A percentile compares a stretch with the other conserved stretches of the same genome.
phyloP scores from a whole-genome alignment of 768 basidiomycete species.

The Xerocomellus intermedius region DNA sequence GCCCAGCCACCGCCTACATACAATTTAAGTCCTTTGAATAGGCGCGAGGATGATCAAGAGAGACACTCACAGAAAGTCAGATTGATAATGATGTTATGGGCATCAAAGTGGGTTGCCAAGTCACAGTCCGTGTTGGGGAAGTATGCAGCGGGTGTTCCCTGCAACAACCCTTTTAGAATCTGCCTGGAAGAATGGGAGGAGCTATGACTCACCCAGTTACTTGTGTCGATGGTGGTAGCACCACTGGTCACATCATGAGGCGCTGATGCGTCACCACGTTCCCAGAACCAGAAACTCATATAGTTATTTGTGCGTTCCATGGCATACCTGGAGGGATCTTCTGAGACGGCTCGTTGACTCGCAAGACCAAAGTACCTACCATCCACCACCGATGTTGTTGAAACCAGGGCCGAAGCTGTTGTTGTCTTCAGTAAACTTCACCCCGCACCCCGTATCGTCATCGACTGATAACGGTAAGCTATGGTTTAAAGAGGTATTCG shows the following conservation, averaged over 20 bases:
- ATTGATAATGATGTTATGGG: constrained; percentile 35
- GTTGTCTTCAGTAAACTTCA: constrained; percentile 20
- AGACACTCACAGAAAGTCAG: constrained; percentile 31
- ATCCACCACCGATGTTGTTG: constrained; percentile 40
- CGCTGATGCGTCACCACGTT: constrained; percentile 28
- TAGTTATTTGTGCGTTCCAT: constrained; percentile 33
- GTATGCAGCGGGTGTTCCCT: constrained; percentile 36
- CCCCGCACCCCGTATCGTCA: constrained; percentile 40
- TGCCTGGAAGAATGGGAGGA: not conserved
- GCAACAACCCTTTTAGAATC: not conserved
- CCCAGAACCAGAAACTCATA: constrained; percentile 45
- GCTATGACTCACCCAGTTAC: constrained; percentile 20
- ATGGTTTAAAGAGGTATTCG: not conserved
- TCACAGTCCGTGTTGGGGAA: constrained; percentile 42
- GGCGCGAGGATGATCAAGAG: too few relatives aligned
- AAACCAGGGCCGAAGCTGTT: constrained; percentile 31
- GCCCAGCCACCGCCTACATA: constrained; percentile 32
- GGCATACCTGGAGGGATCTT: constrained; percentile 34
- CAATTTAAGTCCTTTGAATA: not conserved
- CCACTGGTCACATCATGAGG: constrained; percentile 34
- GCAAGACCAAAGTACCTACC: constrained; percentile 21
- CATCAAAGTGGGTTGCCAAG: constrained; percentile 35
- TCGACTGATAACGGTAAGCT: constrained; percentile 18
- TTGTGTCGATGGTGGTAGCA: constrained; percentile 17
- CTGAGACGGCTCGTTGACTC: not conserved